These are phyloP conservation scores for Amaranthus palmeri DNA, from an alignment of 148 eudicot genomes.

Conservation along the genomic window DNA sequence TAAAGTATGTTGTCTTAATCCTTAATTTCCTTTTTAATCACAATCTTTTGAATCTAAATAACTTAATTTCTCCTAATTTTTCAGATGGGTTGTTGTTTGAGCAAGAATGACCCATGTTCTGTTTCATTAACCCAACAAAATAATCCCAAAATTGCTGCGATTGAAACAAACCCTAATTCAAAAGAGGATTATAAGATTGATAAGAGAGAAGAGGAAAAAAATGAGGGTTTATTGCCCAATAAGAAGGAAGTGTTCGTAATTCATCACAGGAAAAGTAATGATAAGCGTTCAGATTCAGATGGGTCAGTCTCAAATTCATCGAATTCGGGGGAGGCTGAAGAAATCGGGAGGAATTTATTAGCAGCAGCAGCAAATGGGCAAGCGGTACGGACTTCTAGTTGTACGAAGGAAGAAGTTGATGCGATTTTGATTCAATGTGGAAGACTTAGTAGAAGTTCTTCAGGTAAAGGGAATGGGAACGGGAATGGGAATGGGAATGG, in stretches of 20 bases:
- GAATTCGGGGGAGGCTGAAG: background rate
- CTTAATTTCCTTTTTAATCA: background rate
- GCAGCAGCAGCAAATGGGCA: slow-evolving; percentile 32
- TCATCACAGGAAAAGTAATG: slow-evolving; percentile 64
- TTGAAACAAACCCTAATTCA: background rate
- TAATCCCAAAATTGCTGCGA: background rate
- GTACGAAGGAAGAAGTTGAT: slow-evolving; percentile 86
- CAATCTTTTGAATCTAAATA: background rate
- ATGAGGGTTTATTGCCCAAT: background rate
- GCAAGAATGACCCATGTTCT: slow-evolving; percentile 47
- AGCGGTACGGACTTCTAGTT: slow-evolving; percentile 76
- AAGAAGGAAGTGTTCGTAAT: slow-evolving; percentile 62
- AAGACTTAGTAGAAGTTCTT: slow-evolving; percentile 76
- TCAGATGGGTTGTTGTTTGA: slow-evolving; percentile 76
- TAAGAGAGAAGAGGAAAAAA: background rate
- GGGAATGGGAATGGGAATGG: slow-evolving; percentile 32
- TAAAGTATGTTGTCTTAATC: slow-evolving; percentile 6
- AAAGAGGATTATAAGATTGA: background rate
- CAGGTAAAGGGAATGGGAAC: slow-evolving; percentile 40
- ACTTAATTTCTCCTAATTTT: background rate
- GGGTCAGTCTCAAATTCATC: slow-evolving; percentile 12
- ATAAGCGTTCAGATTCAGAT: slow-evolving; percentile 29
- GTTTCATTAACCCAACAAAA: slow-evolving; percentile 1
- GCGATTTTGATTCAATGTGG: slow-evolving; percentile 93
- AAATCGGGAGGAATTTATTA: slow-evolving; percentile 20